Evolutionary conservation across 306 rosid genomes (phyloP).

Genomic region (Pyrus bretschneideri): DNA sequence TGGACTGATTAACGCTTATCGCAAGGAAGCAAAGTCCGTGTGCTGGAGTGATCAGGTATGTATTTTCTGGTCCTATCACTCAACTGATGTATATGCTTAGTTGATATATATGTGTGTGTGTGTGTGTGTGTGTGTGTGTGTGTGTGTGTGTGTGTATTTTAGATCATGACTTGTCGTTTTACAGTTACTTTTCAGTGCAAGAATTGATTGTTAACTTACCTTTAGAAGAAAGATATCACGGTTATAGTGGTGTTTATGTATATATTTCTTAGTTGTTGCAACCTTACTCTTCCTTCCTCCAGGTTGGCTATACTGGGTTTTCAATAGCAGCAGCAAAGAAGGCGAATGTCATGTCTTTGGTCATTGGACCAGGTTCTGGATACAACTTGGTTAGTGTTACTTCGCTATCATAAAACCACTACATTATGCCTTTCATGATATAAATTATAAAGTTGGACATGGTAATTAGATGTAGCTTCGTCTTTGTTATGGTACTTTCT

Average conservation of each 20-base stretch:
- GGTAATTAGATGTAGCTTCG: background rate
- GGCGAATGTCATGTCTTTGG: conserved; percentile 54
- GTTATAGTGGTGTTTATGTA: background rate
- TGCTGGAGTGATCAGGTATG: conserved; percentile 97
- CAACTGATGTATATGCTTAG: background rate
- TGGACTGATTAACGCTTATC: conserved; percentile 73
- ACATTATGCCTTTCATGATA: too few species aligned
- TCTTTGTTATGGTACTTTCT: background rate
- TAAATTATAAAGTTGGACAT: background rate
- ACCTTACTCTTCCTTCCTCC: conserved; percentile 15
- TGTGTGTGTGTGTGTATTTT: too few species aligned
- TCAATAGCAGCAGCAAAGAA: conserved; percentile 70
- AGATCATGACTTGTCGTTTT: background rate
- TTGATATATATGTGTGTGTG: background rate
- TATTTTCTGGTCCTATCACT: conserved; percentile 13
- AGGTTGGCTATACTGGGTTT: conserved; percentile 69
- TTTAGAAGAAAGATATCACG: background rate
- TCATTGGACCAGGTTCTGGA: conserved; percentile 95
- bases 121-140: too few species aligned
- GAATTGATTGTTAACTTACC: background rate
- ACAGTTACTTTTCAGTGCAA: background rate
- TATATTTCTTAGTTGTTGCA: background rate
- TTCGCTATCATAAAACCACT: background rate
- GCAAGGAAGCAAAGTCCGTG: conserved; percentile 73
- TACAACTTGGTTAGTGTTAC: conserved; percentile 69